These are phyloP conservation scores for Tremella mesenterica DNA, from an alignment of 768 basidiomycete species.

Conservation along the genomic window DNA sequence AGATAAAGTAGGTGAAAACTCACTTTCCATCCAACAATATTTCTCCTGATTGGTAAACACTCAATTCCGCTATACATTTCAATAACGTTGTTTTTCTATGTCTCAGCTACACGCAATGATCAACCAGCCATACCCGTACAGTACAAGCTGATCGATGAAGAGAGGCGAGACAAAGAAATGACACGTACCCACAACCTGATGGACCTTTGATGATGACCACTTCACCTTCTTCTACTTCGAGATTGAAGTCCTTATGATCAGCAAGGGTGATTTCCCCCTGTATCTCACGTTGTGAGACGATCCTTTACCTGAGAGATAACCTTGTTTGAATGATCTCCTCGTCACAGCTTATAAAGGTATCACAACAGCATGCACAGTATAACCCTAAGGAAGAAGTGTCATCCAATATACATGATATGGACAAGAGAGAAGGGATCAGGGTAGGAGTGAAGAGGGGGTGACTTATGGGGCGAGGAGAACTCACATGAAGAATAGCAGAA, in stretches of 20 bases:
- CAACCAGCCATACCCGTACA: background rate
- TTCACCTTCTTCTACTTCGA: conserved; percentile 63
- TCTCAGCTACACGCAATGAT: background rate
- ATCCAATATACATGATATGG: background rate
- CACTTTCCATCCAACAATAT: conserved; percentile 62
- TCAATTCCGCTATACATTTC: conserved; percentile 75
- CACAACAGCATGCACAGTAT: background rate
- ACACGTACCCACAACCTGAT: conserved; percentile 61
- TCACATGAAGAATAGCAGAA: conserved; percentile 26
- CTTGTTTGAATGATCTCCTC: too few species aligned
- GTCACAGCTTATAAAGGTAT: too few species aligned
- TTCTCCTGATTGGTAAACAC: conserved; percentile 57
- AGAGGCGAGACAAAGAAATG: background rate
- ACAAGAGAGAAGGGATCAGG: background rate
- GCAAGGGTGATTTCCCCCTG: background rate
- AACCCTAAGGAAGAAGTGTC: background rate
- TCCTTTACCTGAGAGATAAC: too few species aligned
- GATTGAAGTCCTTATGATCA: conserved; percentile 49
- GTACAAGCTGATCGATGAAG: background rate
- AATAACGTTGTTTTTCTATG: conserved; percentile 55
- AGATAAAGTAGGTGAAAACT: conserved; percentile 48
- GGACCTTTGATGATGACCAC: conserved; percentile 68
- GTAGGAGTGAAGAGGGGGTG: background rate
- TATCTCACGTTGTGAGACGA: background rate
- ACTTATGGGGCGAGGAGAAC: conserved; percentile 50